Evolutionary conservation across 2,329 filamentous ascomycete genomes (phyloP), one percentile per base, ranked within the genome.

Genomic region (Lizonia empirigonia): DNA sequence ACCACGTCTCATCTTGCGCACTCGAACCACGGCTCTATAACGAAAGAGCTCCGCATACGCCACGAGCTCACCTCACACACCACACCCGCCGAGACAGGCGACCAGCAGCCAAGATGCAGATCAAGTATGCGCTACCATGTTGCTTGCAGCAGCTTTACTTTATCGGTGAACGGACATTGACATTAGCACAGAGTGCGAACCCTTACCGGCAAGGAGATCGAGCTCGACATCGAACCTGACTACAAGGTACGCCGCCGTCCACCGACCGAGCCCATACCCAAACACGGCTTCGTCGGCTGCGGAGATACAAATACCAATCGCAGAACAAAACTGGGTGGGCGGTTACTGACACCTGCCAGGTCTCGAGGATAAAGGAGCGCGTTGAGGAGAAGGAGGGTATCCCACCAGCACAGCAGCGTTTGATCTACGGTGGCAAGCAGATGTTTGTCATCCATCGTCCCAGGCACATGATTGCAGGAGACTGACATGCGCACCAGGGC

Each of bases 381-480:
- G 94, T 99, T 48, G 94, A 99, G 77, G 94, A 99, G 80, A 97
- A 97, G 78, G 94, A 97, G 74, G 94, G 94, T 50, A 99, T 99
- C 67, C 93, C 94, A 34, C 94, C 94, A 1, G 91, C 94, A 15
- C 94, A 99, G 78, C 94, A 99, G 77, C 87, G 94, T 52, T 80
- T 99, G 61, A 99, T 99, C 69, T 97, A 88, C 72, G 91, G 93
- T 45, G 94, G 94, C 69, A 99, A 99, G 81, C 94, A 99, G 75
- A 97, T 99, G 94, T 97, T 66, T 44, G 74, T 53, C 8, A 18
- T 4, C 27, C 20, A 3, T 35, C 7, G 5, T 20, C 24, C 19
- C 16, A 23, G n/a, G 37, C 18, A 12, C 12, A 15, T 23, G 15
- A 15, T n/a, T n/a, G 19, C 6, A 35, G n/a, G 2, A 34, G 23